Percentiles rank a stretch among this genome's conserved stretches.
These are phyloP conservation scores for Aegle marmelos DNA, from an alignment of 345 rosid species.

Conservation along the genomic window DNA sequence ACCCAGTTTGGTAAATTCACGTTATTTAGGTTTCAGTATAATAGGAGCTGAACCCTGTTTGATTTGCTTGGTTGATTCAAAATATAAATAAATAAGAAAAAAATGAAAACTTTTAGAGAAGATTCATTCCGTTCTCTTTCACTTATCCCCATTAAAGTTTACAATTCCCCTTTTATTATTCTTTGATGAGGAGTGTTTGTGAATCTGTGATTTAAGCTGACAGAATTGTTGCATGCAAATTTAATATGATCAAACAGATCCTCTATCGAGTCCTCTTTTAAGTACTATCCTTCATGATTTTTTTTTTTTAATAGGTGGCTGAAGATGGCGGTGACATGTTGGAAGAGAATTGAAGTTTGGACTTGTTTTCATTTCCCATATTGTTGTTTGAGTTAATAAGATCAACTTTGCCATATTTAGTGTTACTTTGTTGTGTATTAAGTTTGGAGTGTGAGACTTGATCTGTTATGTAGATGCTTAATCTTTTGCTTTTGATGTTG, in stretches of 20 bases:
- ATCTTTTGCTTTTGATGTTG: background rate
- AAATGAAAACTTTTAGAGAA: too few species aligned
- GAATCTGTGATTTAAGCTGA: background rate
- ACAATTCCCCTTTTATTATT: background rate
- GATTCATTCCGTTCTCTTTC: too few species aligned
- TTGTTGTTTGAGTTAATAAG: background rate
- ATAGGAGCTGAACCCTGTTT: too few species aligned
- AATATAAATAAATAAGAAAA: too few species aligned
- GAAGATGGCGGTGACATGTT: background rate
- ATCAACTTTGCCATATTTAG: background rate
- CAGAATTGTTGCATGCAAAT: background rate
- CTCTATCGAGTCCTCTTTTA: background rate
- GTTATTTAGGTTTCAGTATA: too few species aligned
- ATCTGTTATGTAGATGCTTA: background rate
- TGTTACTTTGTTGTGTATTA: background rate
- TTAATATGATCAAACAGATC: too few species aligned
- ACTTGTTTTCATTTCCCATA: background rate
- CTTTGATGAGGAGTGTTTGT: background rate
- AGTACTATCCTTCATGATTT: too few species aligned
- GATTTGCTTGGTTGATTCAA: too few species aligned
- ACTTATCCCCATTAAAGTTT: background rate
- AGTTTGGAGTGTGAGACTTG: background rate
- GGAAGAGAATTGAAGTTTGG: background rate
- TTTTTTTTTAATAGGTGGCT: background rate
- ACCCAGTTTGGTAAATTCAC: too few species aligned